Base-by-base conservation (phyloP, 2,329 filamentous ascomycete genomes). In the Ceratocystis cacaofunesta region DNA sequence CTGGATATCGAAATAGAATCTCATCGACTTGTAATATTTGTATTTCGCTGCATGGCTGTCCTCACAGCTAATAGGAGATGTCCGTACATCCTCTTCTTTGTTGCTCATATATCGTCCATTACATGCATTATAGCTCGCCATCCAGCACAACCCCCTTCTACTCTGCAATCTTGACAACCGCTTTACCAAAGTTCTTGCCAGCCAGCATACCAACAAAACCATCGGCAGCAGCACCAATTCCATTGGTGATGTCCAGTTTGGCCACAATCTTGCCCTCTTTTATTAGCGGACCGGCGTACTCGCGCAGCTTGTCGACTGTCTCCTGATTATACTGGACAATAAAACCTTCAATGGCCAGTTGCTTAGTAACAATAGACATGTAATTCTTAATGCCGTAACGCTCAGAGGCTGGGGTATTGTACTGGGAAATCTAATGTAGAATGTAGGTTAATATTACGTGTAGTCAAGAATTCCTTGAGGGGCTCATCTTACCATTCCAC, bases 181-280 rank as follows among this genome's bases (percentile, higher is more conserved):
- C 88, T 82, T 95, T 95, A 70, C 90, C 90, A 75, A 91, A 89
- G 78, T 95, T 95, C 75, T 88, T 82, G 61, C 90, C 90, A 71
- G 82, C 74, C 65, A 94, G 79, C 78, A 95, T 85, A 12, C 85
- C 88, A 12, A 92, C 75, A 68, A 95, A 79, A 0, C 87, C 90
- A 66, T 91, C 82, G 5, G 84, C 78, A 0, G 86, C 86, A n/a
- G 89, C 85, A 68, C 95, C 90, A 67, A 95, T 91, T 22, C 90
- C 89, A 64, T 86, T 79, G 0, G 86, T 90, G 66, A 88, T 77
- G 70, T 81, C 78, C 68, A 87, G 78, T 76, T 86, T 85, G 62
- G 84, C 81, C 78, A 88, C 88, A 78, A 95, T 82, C 4, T 80
- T 84, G 12, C 88, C 89, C 3, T 94, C 88, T 44, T 81, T 79